Evolutionary conservation across 73 alveolate genomes (phyloP), one percentile per base, ranked within the genome.

Genomic region (Paramecium tetraurelia): DNA sequence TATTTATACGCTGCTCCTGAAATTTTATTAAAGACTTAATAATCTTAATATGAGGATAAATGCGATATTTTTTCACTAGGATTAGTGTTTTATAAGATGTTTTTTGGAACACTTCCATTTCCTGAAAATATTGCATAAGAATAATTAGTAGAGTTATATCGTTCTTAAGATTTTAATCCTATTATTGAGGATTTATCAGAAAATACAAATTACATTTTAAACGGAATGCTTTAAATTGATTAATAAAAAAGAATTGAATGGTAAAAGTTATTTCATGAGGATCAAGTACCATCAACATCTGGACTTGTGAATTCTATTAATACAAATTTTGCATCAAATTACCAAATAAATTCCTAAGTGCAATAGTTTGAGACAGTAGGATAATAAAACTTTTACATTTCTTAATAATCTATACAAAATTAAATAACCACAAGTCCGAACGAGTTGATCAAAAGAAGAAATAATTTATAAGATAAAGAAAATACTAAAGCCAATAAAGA

Each of bases 1-100:
- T 71, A 40, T 18, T 31, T 70, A 33, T 89, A 89, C 31, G 36
- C 58, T 6, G 89, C 92, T 4, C 93, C 92, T 31, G 94, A 89
- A 36, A 40, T 89, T 20, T 72, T 89, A 41, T 43, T 71, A 16
- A 89, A 44, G 36, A 58, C 57, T 16, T 57, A 85, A 59, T 58
- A 85, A 58, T 22, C 76, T n/a, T 44, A 80, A 22, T 80, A 20
- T 80, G 90, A 80, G 22, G 90, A 80, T 16, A 43, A 80, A 44
- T 80, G 90, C 24, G 90, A 80, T 5, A 80, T 80, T 4, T 80
- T 80, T 11, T 80, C 76, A 21, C 20, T 80, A 10, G 90, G 77
- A 41, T 35, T 80, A 6, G 72, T 44, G 4, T 44, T 80, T 48
- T 80, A 80, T 22, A 77, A 77, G 18, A 44, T 24, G n/a, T 12